phyloP scores from a whole-genome alignment of 2,329 filamentous ascomycete species.

The Stemphylium beticola region DNA sequence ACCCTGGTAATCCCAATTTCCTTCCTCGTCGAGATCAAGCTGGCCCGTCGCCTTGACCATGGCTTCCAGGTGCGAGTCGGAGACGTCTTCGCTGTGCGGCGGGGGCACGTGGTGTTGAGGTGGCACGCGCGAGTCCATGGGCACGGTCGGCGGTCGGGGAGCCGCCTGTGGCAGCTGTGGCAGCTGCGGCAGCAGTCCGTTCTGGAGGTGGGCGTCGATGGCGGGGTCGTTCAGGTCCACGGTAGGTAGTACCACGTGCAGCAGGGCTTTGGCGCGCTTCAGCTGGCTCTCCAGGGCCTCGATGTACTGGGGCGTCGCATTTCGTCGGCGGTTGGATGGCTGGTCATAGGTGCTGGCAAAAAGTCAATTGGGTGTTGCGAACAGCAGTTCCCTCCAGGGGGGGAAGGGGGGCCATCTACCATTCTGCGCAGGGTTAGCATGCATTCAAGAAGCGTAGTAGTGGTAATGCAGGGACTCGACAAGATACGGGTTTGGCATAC shows the following conservation, averaged over 20 bases:
- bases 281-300: slow-evolving; percentile 84
- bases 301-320: slow-evolving; percentile 90
- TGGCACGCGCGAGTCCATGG: slow-evolving; percentile 29
- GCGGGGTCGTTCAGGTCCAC: slow-evolving; percentile 84
- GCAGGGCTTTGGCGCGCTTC: slow-evolving; percentile 79
- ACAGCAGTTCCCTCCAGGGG: not conserved
- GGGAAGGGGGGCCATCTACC: slow-evolving; percentile 43
- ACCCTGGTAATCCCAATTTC: slow-evolving; percentile 94
- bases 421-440: slow-evolving; percentile 64
- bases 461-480: slow-evolving; percentile 1
- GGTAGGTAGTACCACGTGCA: slow-evolving; percentile 81
- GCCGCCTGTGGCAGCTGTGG: slow-evolving; percentile 33
- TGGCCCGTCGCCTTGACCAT: slow-evolving; percentile 95
- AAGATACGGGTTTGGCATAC: slow-evolving; percentile 55
- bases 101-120: slow-evolving; percentile 27
- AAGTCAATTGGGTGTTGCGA: slow-evolving; percentile 5
- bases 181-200: slow-evolving; percentile 62
- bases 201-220: slow-evolving; percentile 77
- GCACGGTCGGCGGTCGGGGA: slow-evolving; percentile 28
- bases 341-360: slow-evolving; percentile 77
- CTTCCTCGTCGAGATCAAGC: slow-evolving; percentile 87
- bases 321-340: slow-evolving; percentile 87
- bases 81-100: slow-evolving; percentile 41
- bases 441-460: not conserved
- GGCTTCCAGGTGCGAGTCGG: slow-evolving; percentile 77